Percentiles rank a stretch among this genome's conserved stretches.
Evolutionary conservation across 1,284 basidiomycete species (phyloP).

Genomic region (Vanrija pseudolonga): DNA sequence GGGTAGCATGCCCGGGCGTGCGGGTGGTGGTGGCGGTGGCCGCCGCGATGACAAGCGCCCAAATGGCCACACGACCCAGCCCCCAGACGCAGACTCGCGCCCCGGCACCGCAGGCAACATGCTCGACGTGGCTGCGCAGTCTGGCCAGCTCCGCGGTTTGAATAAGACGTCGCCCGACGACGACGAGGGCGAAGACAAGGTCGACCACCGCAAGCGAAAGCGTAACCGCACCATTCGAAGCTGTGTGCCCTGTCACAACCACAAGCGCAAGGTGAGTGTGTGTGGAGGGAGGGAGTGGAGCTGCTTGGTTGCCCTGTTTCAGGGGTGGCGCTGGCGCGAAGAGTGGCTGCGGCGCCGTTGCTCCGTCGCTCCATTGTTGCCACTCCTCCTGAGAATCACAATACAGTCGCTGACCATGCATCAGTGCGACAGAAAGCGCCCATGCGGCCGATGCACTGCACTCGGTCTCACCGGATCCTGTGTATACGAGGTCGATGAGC

Average conservation of each 20-base stretch:
- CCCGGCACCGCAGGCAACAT: too few relatives aligned
- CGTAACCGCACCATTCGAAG: constrained; percentile 83
- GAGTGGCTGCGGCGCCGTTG: too few relatives aligned
- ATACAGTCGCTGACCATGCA: neutral
- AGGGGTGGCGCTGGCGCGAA: neutral
- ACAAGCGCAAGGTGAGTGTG: constrained; percentile 82
- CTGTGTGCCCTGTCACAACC: constrained; percentile 87
- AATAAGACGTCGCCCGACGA: constrained; percentile 3
- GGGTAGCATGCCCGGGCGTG: too few relatives aligned
- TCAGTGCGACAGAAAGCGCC: constrained; percentile 52
- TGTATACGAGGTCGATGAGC: constrained; percentile 87
- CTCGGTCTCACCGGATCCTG: constrained; percentile 70
- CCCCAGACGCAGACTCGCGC: too few relatives aligned
- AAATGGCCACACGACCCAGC: too few relatives aligned
- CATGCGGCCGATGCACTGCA: constrained; percentile 82
- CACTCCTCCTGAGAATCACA: constrained; percentile 48
- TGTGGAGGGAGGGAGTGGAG: too few relatives aligned
- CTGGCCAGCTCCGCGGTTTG: too few relatives aligned
- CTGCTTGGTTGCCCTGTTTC: neutral
- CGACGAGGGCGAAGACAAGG: constrained; percentile 33
- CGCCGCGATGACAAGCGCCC: too few relatives aligned
- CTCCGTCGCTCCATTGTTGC: neutral
- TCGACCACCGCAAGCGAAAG: constrained; percentile 59
- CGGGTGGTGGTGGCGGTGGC: too few relatives aligned
- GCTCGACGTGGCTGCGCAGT: too few relatives aligned